These are phyloP conservation scores for Solanum habrochaites DNA, from an alignment of 257 asterid genomes.

Conservation along the genomic window DNA sequence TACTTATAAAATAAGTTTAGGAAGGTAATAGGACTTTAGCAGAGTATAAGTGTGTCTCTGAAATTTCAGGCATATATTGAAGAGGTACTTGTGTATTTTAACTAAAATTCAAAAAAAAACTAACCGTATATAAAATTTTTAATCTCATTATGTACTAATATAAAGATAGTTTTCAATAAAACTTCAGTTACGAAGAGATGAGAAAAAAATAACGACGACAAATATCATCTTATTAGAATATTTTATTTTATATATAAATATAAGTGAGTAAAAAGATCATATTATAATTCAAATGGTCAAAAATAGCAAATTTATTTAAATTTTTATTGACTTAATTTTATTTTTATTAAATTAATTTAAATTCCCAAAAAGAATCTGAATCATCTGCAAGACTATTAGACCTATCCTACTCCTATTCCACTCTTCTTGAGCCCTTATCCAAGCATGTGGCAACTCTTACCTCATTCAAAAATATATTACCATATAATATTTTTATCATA, in stretches of 20 bases:
- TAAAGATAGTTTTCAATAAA: not conserved
- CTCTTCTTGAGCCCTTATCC: not conserved
- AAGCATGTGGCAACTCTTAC: not conserved
- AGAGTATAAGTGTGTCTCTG: no score
- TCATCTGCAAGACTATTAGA: not conserved
- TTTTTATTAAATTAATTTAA: not conserved
- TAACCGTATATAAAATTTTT: not conserved
- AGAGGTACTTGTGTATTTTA: fast-evolving
- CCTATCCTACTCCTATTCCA: not conserved
- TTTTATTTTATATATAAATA: not conserved
- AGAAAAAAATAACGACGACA: not conserved
- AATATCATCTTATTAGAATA: not conserved
- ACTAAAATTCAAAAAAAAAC: no score
- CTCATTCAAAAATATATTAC: not conserved
- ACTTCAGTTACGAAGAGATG: not conserved
- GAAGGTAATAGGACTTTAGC: fast-evolving
- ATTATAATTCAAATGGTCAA: not conserved
- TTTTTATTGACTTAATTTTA: not conserved
- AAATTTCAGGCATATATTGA: no score
- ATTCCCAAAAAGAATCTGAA: not conserved
- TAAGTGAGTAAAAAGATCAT: not conserved
- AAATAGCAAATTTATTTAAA: not conserved
- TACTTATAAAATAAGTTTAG: no score
- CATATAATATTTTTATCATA: not conserved
- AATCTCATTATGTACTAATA: not conserved